These are phyloP conservation scores for Zoysia japonica DNA, from an alignment of 176 grass and related monocot genomes.

Conservation along the genomic window DNA sequence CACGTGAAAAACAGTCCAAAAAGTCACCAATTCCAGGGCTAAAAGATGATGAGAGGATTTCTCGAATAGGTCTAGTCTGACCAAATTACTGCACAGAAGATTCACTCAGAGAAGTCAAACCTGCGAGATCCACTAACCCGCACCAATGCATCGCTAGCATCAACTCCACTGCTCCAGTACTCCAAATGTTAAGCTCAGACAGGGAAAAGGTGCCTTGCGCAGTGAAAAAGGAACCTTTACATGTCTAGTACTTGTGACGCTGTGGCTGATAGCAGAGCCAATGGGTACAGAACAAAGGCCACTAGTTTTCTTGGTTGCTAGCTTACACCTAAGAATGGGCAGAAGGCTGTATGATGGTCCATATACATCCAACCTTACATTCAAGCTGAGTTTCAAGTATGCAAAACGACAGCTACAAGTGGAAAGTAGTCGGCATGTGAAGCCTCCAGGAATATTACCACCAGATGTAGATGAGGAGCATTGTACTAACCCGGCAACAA, in stretches of 20 bases:
- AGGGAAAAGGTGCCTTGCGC: conserved; percentile 24
- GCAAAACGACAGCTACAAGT: conserved; percentile 36
- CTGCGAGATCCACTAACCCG: conserved; percentile 22
- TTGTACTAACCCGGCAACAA: conserved; percentile 78
- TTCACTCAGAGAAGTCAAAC: conserved; percentile 37
- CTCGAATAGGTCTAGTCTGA: conserved; percentile 31
- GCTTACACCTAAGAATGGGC: conserved; percentile 32
- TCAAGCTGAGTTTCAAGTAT: conserved; percentile 22
- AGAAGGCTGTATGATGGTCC: conserved; percentile 27
- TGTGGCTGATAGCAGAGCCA: background rate
- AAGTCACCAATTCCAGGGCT: conserved; percentile 23
- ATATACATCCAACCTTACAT: conserved; percentile 28
- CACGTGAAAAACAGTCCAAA: background rate
- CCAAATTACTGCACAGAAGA: conserved; percentile 44
- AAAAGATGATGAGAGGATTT: conserved; percentile 20
- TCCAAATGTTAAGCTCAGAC: conserved; percentile 26
- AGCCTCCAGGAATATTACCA: conserved; percentile 1
- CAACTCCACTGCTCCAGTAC: conserved; percentile 5
- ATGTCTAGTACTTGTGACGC: conserved; percentile 18
- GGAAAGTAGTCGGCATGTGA: conserved; percentile 50
- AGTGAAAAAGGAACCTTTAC: conserved; percentile 28
- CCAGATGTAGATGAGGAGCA: conserved; percentile 34
- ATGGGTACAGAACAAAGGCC: conserved; percentile 37
- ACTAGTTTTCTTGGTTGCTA: conserved; percentile 26
- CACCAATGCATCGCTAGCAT: background rate